Base-by-base conservation (phyloP, 2,329 filamentous ascomycete genomes). In the Scopulariopsis brevicaulis region DNA sequence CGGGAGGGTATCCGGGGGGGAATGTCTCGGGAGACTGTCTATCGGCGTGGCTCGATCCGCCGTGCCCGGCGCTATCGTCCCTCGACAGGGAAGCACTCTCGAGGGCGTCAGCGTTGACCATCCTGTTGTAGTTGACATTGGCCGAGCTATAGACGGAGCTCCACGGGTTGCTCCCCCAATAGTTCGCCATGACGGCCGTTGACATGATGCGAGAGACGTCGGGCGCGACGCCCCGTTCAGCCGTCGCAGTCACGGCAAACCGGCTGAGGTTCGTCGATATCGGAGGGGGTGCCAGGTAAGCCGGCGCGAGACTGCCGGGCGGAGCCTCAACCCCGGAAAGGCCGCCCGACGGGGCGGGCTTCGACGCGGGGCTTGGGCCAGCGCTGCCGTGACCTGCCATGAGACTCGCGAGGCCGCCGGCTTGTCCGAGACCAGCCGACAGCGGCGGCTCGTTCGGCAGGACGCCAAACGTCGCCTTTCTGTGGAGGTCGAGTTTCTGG, bases 131-230 rank as follows among this genome's bases (percentile, higher is more conserved):
- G 18, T 54, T 48, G 50, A 32, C 24, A 37, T 25, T 52, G 22
- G 56, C 22, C n/a, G 56, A 53, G 6, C 22, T 58, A 48, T 54
- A 58, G 35, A 54, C 56, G 7, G 56, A 58, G 51, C 68, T 71
- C 89, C 91, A 96, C 53, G 91, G 86, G 59, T 84, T 87, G 65
- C 86, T 95, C 55, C 93, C 93, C 93, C 93, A 97, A 58, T 95
- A 81, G 68, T 97, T 97, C 35, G 92, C 92, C 76, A 96, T 83
- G 61, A 96, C 84, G 15, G 90, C 90, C 55, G 88, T 89, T 1
- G 92, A 90, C 71, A 96, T 83, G 24, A 82, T 82, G 50, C 87
- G 83, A n/a, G 79, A 79, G 53, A 77, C 82, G n/a, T 84, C 84
- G 20, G 84, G 71, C 3, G 80, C 80, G 59, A 90, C 77, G 1